A percentile compares a stretch with the other conserved stretches of the same genome.
Evolutionary conservation across 495 filamentous ascomycete species (phyloP).

Genomic region (Penicillium macrosclerotiorum): DNA sequence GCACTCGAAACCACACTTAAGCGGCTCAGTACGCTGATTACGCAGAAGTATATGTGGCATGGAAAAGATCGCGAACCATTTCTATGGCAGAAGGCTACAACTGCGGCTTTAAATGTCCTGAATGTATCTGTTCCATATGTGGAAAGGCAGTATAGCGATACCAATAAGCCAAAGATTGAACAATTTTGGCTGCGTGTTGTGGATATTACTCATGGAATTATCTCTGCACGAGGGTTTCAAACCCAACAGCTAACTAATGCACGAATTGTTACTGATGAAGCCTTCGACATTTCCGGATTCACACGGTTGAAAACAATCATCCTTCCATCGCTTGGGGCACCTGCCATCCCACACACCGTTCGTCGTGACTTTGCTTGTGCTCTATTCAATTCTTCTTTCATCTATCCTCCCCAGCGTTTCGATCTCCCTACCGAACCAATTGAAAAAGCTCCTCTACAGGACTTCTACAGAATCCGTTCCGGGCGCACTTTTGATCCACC

Average conservation of each 20-base stretch:
- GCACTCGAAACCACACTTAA: constrained; percentile 58
- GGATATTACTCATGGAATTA: constrained; percentile 39
- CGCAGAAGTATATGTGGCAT: constrained; percentile 70
- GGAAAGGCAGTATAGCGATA: constrained; percentile 41
- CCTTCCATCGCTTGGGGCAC: constrained; percentile 67
- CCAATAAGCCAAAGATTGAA: constrained; percentile 27
- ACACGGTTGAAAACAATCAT: constrained; percentile 64
- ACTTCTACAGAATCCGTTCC: constrained; percentile 61
- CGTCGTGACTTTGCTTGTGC: constrained; percentile 69
- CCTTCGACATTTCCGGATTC: constrained; percentile 79
- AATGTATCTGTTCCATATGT: constrained; percentile 63
- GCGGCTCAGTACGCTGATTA: constrained; percentile 65
- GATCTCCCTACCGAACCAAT: constrained; percentile 55
- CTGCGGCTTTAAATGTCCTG: constrained; percentile 64
- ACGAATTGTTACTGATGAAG: constrained; percentile 49
- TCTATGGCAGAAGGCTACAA: constrained; percentile 79
- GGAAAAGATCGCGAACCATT: constrained; percentile 57
- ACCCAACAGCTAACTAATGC: constrained; percentile 24
- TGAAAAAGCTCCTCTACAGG: constrained; percentile 52
- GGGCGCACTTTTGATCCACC: constrained; percentile 69
- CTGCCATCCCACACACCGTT: constrained; percentile 61
- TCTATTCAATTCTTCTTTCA: constrained; percentile 80
- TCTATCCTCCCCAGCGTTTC: constrained; percentile 64
- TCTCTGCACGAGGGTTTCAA: constrained; percentile 37
- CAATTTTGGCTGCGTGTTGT: constrained; percentile 45